A percentile compares a stretch with the other conserved stretches of the same genome.
Evolutionary conservation across 345 rosid species (phyloP).

Genomic region (Bruguiera gymnorhiza): DNA sequence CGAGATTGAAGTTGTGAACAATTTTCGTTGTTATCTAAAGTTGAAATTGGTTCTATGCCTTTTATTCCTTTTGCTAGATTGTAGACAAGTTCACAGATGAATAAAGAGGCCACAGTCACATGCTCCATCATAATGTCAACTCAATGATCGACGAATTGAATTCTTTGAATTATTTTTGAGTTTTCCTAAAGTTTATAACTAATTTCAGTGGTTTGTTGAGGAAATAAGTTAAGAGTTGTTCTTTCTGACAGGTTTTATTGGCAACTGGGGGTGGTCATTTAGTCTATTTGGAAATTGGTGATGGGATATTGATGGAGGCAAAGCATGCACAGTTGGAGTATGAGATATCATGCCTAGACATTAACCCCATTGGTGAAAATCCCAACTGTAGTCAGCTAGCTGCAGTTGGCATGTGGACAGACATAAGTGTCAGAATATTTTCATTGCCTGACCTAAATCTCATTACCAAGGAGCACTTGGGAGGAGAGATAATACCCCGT

Average conservation of each 20-base stretch:
- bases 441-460: conserved; percentile 80
- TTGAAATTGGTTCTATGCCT: too few species aligned
- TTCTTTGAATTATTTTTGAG: not conserved
- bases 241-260: conserved; percentile 61
- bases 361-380: conserved; percentile 79
- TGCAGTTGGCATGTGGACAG: conserved; percentile 99
- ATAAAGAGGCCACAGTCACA: not conserved
- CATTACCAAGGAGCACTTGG: conserved; percentile 74
- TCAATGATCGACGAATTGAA: not conserved
- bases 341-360: conserved; percentile 93
- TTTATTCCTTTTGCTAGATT: too few species aligned
- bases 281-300: conserved; percentile 87
- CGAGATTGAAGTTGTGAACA: too few species aligned
- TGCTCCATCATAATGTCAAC: not conserved
- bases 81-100: too few species aligned
- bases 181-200: not conserved
- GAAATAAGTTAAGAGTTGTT: not conserved
- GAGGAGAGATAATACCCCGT: conserved; percentile 96
- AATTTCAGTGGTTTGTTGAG: conserved; percentile 4
- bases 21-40: too few species aligned
- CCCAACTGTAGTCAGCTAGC: conserved; percentile 76
- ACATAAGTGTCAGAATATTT: conserved; percentile 77
- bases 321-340: conserved; percentile 71
- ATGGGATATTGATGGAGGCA: conserved; percentile 62
- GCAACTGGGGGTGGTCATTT: conserved; percentile 97